Base-by-base conservation (phyloP, 1,284 basidiomycete species). In the Pisolithus thermaeus region DNA sequence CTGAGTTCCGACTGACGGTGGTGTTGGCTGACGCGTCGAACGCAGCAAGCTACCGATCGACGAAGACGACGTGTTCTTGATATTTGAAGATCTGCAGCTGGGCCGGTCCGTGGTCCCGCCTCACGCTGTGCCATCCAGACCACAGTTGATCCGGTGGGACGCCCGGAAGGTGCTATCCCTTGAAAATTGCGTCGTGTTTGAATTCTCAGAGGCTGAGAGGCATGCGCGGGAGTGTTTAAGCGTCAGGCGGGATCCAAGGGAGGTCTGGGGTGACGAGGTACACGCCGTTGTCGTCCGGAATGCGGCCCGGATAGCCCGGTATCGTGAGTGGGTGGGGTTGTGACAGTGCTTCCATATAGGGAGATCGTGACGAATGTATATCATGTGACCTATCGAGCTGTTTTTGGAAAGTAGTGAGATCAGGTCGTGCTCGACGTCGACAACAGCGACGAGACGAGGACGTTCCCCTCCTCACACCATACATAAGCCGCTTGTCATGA, bases 61-160 rank as follows among this genome's bases (percentile, higher is more conserved):
- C 56, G 84, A 87, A 59, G 85, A 90, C 47, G 93, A 97, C 57
- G 79, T 92, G 36, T 80, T 79, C 0, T 77, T 92, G 42, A 70
- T 97, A 49, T 92, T 92, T 61, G 95, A 97, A 62, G 94, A 97
- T 63, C 66, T 97, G 14, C 75, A 90, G 65, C 79, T 87, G 25
- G 90, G 91, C 1, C 81, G 92, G 41, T 89, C 87, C 1, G 75
- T 84, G 14, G 71, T 95, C 35, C 90, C 92, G 3, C 88, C 90
- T 0, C 78, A 87, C 54, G 71, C 78, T 7, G 78, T 92, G 12
- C 83, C 88, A n/a, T 70, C 78, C 7, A 77, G 82, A 40, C 86
- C 90, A 0, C 77, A 79, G 5, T 71, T 92, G 6, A 76, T 89
- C n/a, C 76, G 91, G 37, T 97, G 94, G 94, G 83, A 92, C 60